phyloP scores from a whole-genome alignment of 1,284 basidiomycete species.

The Testicularia cyperi region DNA sequence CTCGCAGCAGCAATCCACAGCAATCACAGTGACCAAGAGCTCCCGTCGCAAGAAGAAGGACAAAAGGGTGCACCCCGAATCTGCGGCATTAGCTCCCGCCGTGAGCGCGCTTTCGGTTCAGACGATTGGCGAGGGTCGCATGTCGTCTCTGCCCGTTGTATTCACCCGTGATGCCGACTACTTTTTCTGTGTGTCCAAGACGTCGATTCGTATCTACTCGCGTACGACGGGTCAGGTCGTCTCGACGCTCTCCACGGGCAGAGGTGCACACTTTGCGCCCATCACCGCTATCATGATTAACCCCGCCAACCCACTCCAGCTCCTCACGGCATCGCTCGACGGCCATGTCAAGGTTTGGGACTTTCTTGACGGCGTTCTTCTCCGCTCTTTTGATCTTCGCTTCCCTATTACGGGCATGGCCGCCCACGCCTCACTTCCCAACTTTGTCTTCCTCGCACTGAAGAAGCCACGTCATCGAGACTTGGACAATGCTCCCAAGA shows the following conservation, averaged over 20 bases:
- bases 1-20: no score
- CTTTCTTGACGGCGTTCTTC: slow-evolving; percentile 78
- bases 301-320: slow-evolving; percentile 83
- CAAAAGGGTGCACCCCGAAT: no score
- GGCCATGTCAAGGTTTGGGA: slow-evolving; percentile 89
- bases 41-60: no score
- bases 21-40: no score
- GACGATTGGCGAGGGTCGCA: slow-evolving; percentile 34
- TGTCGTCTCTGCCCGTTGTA: slow-evolving; percentile 28
- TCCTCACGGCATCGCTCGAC: slow-evolving; percentile 81
- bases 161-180: slow-evolving; percentile 47
- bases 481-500: slow-evolving; percentile 16
- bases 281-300: slow-evolving; percentile 74
- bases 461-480: slow-evolving; percentile 63
- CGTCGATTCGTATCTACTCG: slow-evolving; percentile 50
- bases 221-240: slow-evolving; percentile 51
- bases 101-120: no score
- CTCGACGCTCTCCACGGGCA: slow-evolving; percentile 47
- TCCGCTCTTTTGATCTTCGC: slow-evolving; percentile 65
- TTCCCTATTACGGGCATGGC: slow-evolving; percentile 75
- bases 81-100: no score
- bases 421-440: slow-evolving; percentile 70
- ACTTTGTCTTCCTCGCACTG: slow-evolving; percentile 70
- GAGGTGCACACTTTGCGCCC: slow-evolving; percentile 37
- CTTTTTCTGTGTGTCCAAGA: slow-evolving; percentile 49